phyloP scores from a whole-genome alignment of 78 protist species.

The Planoprotostelium fungivorum region DNA sequence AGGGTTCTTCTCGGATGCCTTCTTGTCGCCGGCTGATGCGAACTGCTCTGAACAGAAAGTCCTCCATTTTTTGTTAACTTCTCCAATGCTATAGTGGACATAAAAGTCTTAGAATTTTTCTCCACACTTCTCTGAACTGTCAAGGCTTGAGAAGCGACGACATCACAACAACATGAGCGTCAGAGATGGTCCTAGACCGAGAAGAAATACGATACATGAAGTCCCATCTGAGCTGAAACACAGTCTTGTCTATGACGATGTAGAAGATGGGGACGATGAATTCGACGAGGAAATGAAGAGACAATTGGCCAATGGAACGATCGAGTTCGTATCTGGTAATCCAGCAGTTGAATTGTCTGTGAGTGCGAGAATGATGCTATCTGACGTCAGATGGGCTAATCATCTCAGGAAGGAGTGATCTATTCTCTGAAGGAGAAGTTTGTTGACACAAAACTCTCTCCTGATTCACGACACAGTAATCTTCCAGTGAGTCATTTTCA shows the following conservation, averaged over 20 bases:
- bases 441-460: neutral
- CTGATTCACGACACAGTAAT: neutral
- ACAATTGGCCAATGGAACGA: neutral
- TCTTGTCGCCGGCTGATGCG: no score
- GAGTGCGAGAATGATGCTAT: neutral
- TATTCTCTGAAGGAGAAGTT: neutral
- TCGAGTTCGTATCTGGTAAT: neutral
- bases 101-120: no score
- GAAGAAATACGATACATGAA: neutral
- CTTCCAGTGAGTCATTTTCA: neutral
- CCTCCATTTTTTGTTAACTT: no score
- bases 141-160: no score
- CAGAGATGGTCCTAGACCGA: no score
- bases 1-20: no score
- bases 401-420: neutral
- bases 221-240: neutral
- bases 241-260: neutral
- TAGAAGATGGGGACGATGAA: neutral
- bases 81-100: no score
- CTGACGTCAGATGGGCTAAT: no score
- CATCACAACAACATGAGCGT: no score
- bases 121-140: no score
- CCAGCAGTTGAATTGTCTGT: neutral
- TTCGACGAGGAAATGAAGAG: neutral
- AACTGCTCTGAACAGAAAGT: no score